Evolutionary conservation across 2,329 filamentous ascomycete species (phyloP).

Genomic region (Pseudogymnoascus sp.): DNA sequence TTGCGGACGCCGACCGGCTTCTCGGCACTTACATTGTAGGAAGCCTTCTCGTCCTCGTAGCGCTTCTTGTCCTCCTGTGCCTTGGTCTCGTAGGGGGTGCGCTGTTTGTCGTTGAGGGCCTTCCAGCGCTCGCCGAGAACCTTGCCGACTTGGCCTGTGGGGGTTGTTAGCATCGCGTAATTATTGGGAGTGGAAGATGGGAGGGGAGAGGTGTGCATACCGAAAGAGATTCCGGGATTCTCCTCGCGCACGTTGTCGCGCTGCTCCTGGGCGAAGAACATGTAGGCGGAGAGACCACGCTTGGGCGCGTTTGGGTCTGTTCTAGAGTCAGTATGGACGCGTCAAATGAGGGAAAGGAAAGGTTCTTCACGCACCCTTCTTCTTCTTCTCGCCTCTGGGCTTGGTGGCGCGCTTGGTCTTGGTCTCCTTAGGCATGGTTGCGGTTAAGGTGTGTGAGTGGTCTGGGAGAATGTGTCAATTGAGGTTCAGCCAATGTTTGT

Average conservation of each 20-base stretch:
- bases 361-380: conserved; percentile 51
- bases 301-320: conserved; percentile 92
- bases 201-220: conserved; percentile 37
- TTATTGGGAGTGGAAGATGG: conserved; percentile 10
- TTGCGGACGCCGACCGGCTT: conserved; percentile 18
- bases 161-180: conserved; percentile 14
- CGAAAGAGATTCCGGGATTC: conserved; percentile 96
- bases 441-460: conserved; percentile 12
- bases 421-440: conserved; percentile 61
- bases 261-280: conserved; percentile 99
- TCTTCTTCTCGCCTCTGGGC: conserved; percentile 53
- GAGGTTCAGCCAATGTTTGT: background rate
- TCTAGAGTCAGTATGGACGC: conserved; percentile 11
- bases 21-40: conserved; percentile 65
- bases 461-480: conserved; percentile 10
- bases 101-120: conserved; percentile 87
- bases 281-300: conserved; percentile 98
- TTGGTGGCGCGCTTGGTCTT: conserved; percentile 52
- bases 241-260: conserved; percentile 97
- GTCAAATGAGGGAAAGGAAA: background rate
- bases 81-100: conserved; percentile 91
- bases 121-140: conserved; percentile 98
- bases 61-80: conserved; percentile 97
- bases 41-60: conserved; percentile 95
- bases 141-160: conserved; percentile 85